These are phyloP conservation scores for Ustilago crameri DNA, from an alignment of 1,284 basidiomycete species.

Conservation along the genomic window DNA sequence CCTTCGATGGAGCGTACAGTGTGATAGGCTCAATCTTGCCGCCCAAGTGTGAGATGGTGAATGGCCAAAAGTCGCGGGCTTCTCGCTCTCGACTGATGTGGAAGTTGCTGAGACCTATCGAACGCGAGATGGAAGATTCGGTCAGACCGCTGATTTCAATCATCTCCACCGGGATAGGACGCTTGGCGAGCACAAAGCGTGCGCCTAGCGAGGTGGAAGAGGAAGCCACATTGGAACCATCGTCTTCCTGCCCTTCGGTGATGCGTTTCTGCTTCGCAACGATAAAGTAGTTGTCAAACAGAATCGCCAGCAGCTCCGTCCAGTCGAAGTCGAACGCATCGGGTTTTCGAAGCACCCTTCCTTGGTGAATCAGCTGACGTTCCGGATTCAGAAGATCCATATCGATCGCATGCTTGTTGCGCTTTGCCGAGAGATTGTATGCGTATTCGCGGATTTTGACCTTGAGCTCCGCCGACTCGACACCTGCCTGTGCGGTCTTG, in stretches of 20 bases:
- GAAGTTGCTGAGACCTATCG: constrained; percentile 60
- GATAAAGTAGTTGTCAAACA: constrained; percentile 66
- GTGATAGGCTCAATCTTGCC: constrained; percentile 69
- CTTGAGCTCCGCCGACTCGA: constrained; percentile 60
- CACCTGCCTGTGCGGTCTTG: constrained; percentile 60
- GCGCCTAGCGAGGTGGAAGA: constrained; percentile 26
- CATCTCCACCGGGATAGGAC: constrained; percentile 64
- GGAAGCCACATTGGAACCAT: constrained; percentile 20
- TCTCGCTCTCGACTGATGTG: constrained; percentile 57
- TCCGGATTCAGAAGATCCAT: constrained; percentile 61
- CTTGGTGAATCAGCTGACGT: constrained; percentile 60
- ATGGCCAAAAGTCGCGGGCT: constrained; percentile 61
- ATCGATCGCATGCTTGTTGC: constrained; percentile 52
- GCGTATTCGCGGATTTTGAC: constrained; percentile 62
- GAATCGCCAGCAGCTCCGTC: constrained; percentile 62
- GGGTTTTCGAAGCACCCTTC: constrained; percentile 59
- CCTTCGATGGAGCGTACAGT: constrained; percentile 82
- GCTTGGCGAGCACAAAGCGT: constrained; percentile 55
- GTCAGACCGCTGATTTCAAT: constrained; percentile 60
- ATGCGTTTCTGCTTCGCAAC: constrained; percentile 58
- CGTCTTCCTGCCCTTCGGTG: constrained; percentile 31
- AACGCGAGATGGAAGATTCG: constrained; percentile 56
- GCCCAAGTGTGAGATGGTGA: constrained; percentile 59
- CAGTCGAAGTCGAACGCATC: constrained; percentile 66
- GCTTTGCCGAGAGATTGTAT: constrained; percentile 56